Conservation (phyloP, 306 rosid species). For the Senna tora region DNA sequence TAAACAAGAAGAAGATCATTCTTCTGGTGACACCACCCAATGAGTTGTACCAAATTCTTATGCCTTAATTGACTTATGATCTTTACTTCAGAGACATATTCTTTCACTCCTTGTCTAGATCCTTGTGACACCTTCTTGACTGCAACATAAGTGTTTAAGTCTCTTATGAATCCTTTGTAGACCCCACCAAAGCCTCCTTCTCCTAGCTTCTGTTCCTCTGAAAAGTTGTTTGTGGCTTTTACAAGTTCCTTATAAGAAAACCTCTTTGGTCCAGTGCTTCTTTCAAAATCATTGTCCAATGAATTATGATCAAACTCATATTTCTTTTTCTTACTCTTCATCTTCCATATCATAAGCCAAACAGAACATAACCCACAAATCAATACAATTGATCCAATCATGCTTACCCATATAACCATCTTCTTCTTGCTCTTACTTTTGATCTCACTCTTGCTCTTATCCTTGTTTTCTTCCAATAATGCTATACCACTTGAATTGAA, state of each 20-base stretch:
- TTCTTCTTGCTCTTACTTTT: too few species aligned
- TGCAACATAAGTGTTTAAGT: conserved; percentile 35
- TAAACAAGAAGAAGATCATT: conserved; percentile 40
- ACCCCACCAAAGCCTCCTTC: conserved; percentile 54
- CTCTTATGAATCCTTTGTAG: conserved; percentile 42
- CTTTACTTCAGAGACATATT: conserved; percentile 45
- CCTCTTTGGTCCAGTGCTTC: conserved; percentile 26
- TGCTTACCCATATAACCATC: neutral
- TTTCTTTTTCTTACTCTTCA: neutral
- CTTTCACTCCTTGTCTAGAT: conserved; percentile 47
- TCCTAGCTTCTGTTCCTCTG: conserved; percentile 45
- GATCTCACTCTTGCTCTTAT: too few species aligned
- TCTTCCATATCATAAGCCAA: conserved; percentile 21
- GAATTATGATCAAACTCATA: conserved; percentile 3
- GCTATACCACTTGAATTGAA: neutral
- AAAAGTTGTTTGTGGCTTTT: conserved; percentile 43
- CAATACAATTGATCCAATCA: conserved; percentile 30
- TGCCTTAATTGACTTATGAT: conserved; percentile 49
- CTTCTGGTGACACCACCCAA: conserved; percentile 48
- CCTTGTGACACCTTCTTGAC: conserved; percentile 42
- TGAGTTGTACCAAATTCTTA: conserved; percentile 45
- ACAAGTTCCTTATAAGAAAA: conserved; percentile 45
- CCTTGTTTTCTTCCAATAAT: too few species aligned
- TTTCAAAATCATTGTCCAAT: conserved; percentile 41
- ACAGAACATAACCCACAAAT: conserved; percentile 1